Evolutionary conservation across 257 asterid species (phyloP), one percentile per base, ranked within the genome.

Genomic region (Solanum neorickii): DNA sequence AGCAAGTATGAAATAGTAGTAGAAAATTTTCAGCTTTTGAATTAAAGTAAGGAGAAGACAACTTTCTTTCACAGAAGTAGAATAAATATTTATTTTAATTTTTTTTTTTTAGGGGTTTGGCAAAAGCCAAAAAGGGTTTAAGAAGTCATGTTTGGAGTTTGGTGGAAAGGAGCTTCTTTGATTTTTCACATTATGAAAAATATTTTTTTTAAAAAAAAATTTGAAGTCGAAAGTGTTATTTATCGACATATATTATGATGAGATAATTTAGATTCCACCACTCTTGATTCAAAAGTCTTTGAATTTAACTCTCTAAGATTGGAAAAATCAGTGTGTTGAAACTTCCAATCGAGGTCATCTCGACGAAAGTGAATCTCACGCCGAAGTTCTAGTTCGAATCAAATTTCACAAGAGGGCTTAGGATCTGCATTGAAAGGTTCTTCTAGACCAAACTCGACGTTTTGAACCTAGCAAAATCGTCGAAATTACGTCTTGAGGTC

Each of bases 1-100:
- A 93, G 97, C 92, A 86, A 91, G 91, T 37, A 73, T 82, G 92
- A 90, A 93, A 88, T 49, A 49, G 69, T 18, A 27, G 69, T 91
- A 85, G 92, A 87, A 93, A 92, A 88, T 15, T 41, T 86, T 85
- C 93, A 92, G 93, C 93, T 91, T 92, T 92, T 90, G 91, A 90
- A 91, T 90, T 91, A 92, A 95, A 92, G 96, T 69, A 39, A 86
- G 62, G 88, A 77, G 93, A 86, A 70, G 87, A 74, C 86, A 72
- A 46, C 77, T 69, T 89, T 91, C 86, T 86, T 90, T 89, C 75
- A 75, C 11, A 86, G 76, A 83, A 73, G 49, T 76, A 89, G 47
- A 77, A 80, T 56, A 11, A 31, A 20, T 46, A 27, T 47, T 10
- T 27, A 5, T 80, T 27, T 15, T 74, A 56, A 37, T 3, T 31